Percentiles rank a stretch among this genome's conserved stretches.
phyloP scores from a whole-genome alignment of 2,329 filamentous ascomycete genomes.

The Clarireedia paspali region DNA sequence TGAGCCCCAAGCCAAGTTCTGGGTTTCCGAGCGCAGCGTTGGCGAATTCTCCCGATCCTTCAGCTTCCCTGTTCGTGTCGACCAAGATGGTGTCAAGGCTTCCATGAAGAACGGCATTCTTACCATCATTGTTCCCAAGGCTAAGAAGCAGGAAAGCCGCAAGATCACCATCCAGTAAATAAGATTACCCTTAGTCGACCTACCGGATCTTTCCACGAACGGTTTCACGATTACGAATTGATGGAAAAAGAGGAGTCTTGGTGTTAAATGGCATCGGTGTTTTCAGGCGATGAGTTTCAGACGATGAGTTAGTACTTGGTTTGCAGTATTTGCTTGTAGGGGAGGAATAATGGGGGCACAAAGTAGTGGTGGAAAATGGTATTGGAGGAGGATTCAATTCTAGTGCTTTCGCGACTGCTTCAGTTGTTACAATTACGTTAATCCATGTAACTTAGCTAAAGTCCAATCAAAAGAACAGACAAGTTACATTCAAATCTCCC shows the following conservation, averaged over 20 bases:
- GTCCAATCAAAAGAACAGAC: too few relatives aligned
- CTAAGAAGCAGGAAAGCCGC: constrained; percentile 48
- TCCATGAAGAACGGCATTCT: constrained; percentile 59
- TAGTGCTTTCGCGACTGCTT: too few relatives aligned
- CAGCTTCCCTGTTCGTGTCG: constrained; percentile 57
- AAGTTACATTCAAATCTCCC: too few relatives aligned
- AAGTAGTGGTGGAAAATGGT: too few relatives aligned
- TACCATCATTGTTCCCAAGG: constrained; percentile 57
- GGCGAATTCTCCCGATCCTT: constrained; percentile 64
- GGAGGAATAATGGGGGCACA: too few relatives aligned
- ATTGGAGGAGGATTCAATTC: too few relatives aligned
- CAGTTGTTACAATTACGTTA: too few relatives aligned
- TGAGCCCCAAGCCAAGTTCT: constrained; percentile 49
- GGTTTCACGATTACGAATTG: background rate
- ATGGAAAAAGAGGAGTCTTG: background rate
- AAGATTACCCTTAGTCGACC: background rate
- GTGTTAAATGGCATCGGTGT: too few relatives aligned
- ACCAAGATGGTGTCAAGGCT: constrained; percentile 54
- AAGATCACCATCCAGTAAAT: constrained; percentile 41
- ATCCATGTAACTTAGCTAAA: too few relatives aligned
- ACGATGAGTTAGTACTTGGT: too few relatives aligned
- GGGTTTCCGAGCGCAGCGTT: constrained; percentile 58
- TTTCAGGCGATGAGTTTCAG: too few relatives aligned
- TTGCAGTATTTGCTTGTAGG: too few relatives aligned
- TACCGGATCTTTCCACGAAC: background rate